Evolutionary conservation across 805 yeast genomes (phyloP).

Genomic region (Cyberlindnera americana): DNA sequence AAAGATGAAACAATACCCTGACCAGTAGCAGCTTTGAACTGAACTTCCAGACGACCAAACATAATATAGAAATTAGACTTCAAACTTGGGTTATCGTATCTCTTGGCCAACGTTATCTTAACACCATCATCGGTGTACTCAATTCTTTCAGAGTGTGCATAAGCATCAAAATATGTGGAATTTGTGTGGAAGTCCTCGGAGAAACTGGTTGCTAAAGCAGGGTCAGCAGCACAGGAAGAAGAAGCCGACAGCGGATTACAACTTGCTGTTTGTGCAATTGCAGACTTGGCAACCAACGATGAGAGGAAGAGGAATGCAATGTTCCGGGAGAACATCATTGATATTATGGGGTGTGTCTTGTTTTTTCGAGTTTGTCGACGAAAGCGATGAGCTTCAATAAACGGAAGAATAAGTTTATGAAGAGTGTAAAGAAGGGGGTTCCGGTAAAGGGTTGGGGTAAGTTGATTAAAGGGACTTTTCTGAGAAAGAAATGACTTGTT

Average conservation of each 20-base stretch:
- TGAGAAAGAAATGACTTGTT: too few relatives aligned
- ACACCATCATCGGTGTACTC: slow-evolving; percentile 57
- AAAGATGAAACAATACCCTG: slow-evolving; percentile 77
- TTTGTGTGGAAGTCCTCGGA: slow-evolving; percentile 48
- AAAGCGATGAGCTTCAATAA: too few relatives aligned
- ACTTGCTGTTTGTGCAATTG: slow-evolving; percentile 19
- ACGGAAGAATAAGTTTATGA: too few relatives aligned
- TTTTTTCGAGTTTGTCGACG: too few relatives aligned
- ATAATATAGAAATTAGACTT: slow-evolving; percentile 78
- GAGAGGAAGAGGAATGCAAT: slow-evolving; percentile 1
- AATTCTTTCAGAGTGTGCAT: slow-evolving; percentile 41
- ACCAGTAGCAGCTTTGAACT: slow-evolving; percentile 70
- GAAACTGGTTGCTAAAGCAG: slow-evolving; percentile 60
- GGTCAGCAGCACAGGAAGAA: slow-evolving; percentile 42
- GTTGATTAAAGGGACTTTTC: too few relatives aligned
- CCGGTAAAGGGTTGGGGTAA: too few relatives aligned
- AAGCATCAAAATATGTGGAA: slow-evolving; percentile 40
- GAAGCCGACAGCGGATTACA: slow-evolving; percentile 44
- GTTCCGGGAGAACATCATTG: neutral
- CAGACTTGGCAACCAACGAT: slow-evolving; percentile 2
- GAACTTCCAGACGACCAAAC: slow-evolving; percentile 82
- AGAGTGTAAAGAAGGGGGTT: too few relatives aligned
- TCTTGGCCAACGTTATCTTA: slow-evolving; percentile 51
- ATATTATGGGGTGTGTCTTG: neutral
- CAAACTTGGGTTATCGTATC: slow-evolving; percentile 75